These are phyloP conservation scores for Delitschia confertaspora DNA, from an alignment of 495 filamentous ascomycete species.

Conservation along the genomic window DNA sequence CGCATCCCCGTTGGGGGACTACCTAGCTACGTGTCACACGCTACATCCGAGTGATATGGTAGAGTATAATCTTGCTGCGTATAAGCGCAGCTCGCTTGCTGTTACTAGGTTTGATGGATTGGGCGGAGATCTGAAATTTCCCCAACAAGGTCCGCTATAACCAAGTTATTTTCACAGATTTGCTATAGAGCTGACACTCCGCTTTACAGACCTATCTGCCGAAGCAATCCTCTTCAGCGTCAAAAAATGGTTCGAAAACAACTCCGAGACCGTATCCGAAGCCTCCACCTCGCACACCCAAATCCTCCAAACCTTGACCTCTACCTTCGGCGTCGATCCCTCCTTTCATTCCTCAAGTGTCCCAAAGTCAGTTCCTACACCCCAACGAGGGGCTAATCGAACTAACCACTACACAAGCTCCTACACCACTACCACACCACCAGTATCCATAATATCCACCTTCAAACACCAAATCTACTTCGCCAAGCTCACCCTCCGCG, in stretches of 20 bases:
- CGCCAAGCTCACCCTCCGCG: slow-evolving; percentile 9
- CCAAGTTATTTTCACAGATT: background rate
- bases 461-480: slow-evolving; percentile 14
- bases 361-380: background rate
- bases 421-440: background rate
- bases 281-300: no score
- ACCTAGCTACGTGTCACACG: slow-evolving; percentile 39
- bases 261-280: no score
- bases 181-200: slow-evolving; percentile 1
- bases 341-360: no score
- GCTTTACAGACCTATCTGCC: slow-evolving; percentile 2
- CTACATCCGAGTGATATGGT: slow-evolving; percentile 46
- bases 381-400: background rate
- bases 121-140: slow-evolving; percentile 4
- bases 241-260: slow-evolving; percentile 18
- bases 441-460: background rate
- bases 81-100: slow-evolving; percentile 35
- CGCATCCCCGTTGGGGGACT: slow-evolving; percentile 34
- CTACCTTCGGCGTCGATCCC: no score
- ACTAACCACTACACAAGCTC: background rate
- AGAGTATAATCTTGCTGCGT: slow-evolving; percentile 41
- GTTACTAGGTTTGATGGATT: slow-evolving; percentile 29
- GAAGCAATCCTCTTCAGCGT: slow-evolving; percentile 15
- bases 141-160: background rate
- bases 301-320: no score